These are phyloP conservation scores for Priceomyces carsonii DNA, from an alignment of 805 yeast species.

Conservation along the genomic window DNA sequence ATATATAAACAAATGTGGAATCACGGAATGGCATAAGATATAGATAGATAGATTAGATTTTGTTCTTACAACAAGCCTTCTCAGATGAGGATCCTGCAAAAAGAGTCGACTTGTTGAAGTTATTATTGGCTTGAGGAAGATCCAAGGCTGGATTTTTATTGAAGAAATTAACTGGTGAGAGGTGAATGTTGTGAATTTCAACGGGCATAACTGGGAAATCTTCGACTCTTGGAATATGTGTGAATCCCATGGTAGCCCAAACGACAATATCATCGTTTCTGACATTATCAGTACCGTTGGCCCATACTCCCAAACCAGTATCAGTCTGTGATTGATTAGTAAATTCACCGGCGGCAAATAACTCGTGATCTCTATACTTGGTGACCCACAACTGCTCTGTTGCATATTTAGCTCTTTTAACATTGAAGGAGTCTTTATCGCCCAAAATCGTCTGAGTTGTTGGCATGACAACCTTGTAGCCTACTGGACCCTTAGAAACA, in stretches of 20 bases:
- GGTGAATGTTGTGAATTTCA: constrained; percentile 65
- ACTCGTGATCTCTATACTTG: constrained; percentile 68
- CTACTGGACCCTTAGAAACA: constrained; percentile 69
- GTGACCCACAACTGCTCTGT: constrained; percentile 83
- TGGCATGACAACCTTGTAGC: constrained; percentile 71
- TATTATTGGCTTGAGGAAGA: constrained; percentile 68
- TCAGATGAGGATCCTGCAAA: constrained; percentile 21
- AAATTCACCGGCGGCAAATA: constrained; percentile 83
- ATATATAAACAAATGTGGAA: too few relatives aligned
- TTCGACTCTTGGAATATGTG: constrained; percentile 80
- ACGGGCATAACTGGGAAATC: constrained; percentile 92
- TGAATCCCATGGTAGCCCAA: constrained; percentile 81
- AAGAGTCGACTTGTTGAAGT: constrained; percentile 63
- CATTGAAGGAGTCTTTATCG: constrained; percentile 59
- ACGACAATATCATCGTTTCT: constrained; percentile 76
- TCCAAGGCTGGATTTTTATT: constrained; percentile 77
- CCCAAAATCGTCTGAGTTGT: constrained; percentile 78
- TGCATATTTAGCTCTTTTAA: constrained; percentile 71
- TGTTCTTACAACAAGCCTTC: constrained; percentile 38
- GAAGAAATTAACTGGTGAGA: constrained; percentile 74
- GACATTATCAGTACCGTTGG: constrained; percentile 63
- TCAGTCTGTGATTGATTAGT: constrained; percentile 76
- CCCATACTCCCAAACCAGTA: constrained; percentile 73
- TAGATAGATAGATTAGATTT: too few relatives aligned
- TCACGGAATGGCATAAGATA: too few relatives aligned